A percentile compares a stretch with the other conserved stretches of the same genome.
Evolutionary conservation across 176 grass and related monocot species (phyloP).

Genomic region (Juncus effusus): DNA sequence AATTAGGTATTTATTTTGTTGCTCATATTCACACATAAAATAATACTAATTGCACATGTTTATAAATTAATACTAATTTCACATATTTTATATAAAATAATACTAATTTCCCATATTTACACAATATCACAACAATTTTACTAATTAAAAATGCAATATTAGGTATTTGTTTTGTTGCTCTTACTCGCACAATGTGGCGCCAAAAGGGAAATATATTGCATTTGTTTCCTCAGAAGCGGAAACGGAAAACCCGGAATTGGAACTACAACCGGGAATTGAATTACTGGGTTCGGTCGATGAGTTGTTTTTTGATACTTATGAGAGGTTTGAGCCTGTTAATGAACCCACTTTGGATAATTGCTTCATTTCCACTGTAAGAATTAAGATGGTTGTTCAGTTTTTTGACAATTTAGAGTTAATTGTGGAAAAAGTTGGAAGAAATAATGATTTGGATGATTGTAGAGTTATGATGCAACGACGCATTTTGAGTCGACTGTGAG

Average conservation of each 20-base stretch:
- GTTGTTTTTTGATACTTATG: slow-evolving; percentile 83
- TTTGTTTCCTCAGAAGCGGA: slow-evolving; percentile 85
- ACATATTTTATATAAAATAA: too few relatives aligned
- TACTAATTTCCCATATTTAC: background rate
- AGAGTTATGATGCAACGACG: slow-evolving; percentile 96
- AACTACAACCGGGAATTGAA: slow-evolving; percentile 76
- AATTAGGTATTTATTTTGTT: slow-evolving; percentile 90
- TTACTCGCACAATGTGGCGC: slow-evolving; percentile 87
- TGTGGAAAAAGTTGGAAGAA: too few relatives aligned
- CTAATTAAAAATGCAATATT: background rate
- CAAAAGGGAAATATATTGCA: slow-evolving; percentile 89
- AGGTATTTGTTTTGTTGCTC: slow-evolving; percentile 98
- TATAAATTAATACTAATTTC: too few relatives aligned
- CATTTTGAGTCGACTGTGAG: slow-evolving; percentile 92
- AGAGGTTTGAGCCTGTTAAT: slow-evolving; percentile 85
- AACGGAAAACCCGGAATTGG: slow-evolving; percentile 54
- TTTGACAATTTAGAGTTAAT: too few relatives aligned
- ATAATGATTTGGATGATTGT: slow-evolving; percentile 20
- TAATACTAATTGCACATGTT: too few relatives aligned
- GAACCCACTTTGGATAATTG: slow-evolving; percentile 78
- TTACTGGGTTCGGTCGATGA: slow-evolving; percentile 82
- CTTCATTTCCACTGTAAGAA: slow-evolving; percentile 71
- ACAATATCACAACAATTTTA: background rate
- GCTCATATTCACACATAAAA: slow-evolving; percentile 69
- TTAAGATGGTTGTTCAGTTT: background rate